A percentile compares a stretch with the other conserved stretches of the same genome.
These are phyloP conservation scores for Populus ilicifolia DNA, from an alignment of 345 rosid genomes.

Conservation along the genomic window DNA sequence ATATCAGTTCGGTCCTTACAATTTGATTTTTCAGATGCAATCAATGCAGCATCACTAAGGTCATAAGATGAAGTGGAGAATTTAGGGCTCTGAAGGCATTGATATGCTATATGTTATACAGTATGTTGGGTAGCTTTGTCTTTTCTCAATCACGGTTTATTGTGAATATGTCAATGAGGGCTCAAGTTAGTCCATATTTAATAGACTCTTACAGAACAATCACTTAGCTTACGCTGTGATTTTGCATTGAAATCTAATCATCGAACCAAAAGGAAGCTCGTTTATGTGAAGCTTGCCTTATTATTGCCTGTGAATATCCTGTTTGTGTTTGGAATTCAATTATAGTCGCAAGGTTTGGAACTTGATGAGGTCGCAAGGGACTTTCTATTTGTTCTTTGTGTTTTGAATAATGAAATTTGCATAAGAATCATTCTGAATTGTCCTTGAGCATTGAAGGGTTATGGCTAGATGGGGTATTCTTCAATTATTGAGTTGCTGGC, in stretches of 20 bases:
- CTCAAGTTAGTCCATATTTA: constrained; percentile 24
- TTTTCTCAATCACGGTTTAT: constrained; percentile 12
- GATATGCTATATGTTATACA: constrained; percentile 5
- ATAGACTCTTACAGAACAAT: constrained; percentile 21
- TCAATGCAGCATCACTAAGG: constrained; percentile 41
- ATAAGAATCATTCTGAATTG: constrained; percentile 7
- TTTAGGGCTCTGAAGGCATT: constrained; percentile 19
- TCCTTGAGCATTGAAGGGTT: constrained; percentile 1
- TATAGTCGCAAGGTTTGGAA: background rate
- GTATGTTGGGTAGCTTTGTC: constrained; percentile 17
- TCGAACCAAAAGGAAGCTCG: constrained; percentile 30
- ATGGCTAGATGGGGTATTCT: constrained; percentile 13
- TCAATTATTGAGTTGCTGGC: constrained; percentile 17
- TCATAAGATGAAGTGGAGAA: constrained; percentile 3
- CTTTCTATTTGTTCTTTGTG: constrained; percentile 14
- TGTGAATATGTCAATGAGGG: constrained; percentile 38
- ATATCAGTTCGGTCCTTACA: constrained; percentile 51
- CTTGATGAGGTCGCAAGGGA: constrained; percentile 9
- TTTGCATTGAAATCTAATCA: constrained; percentile 28
- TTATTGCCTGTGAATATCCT: constrained; percentile 8
- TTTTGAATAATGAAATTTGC: constrained; percentile 10
- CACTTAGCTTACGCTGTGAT: constrained; percentile 28
- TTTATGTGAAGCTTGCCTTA: constrained; percentile 23
- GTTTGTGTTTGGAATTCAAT: constrained; percentile 17
- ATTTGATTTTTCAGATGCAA: constrained; percentile 38